Conservation (phyloP, 495 filamentous ascomycete species). For the Tuber aestivum region DNA sequence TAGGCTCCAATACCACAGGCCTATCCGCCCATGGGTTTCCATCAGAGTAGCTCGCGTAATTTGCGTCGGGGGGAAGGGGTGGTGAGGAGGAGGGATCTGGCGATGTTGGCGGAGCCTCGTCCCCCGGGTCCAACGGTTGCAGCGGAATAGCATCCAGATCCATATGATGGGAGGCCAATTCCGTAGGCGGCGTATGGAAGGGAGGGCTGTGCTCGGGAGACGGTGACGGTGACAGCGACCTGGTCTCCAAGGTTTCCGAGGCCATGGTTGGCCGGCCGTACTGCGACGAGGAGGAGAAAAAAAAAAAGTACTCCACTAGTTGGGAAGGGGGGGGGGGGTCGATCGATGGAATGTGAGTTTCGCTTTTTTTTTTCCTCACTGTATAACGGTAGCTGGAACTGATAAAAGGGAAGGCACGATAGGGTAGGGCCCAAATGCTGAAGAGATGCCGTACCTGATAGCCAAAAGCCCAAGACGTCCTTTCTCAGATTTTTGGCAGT, state of each 20-base stretch:
- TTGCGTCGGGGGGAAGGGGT: background rate
- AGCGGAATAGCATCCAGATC: background rate
- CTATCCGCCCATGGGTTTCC: background rate
- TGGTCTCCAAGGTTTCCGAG: slow-evolving; percentile 5
- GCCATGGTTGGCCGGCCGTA: slow-evolving; percentile 3
- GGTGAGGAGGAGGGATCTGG: background rate
- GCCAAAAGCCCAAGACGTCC: slow-evolving; percentile 6
- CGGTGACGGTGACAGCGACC: slow-evolving; percentile 3
- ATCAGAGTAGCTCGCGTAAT: background rate
- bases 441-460: slow-evolving; percentile 13
- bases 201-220: slow-evolving; percentile 8
- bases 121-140: background rate
- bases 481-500: slow-evolving; percentile 9
- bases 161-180: background rate
- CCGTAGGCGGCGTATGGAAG: background rate
- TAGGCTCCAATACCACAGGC: background rate
- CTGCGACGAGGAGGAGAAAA: slow-evolving; percentile 7
- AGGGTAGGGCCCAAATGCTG: slow-evolving; percentile 4
- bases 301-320: background rate
- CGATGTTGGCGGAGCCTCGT: background rate
- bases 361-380: background rate
- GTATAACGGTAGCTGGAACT: background rate
- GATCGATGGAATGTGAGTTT: background rate
- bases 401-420: background rate
- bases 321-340: background rate